These are phyloP conservation scores for Trichoderma pleuroti DNA, from an alignment of 2,329 filamentous ascomycete genomes.

Conservation along the genomic window DNA sequence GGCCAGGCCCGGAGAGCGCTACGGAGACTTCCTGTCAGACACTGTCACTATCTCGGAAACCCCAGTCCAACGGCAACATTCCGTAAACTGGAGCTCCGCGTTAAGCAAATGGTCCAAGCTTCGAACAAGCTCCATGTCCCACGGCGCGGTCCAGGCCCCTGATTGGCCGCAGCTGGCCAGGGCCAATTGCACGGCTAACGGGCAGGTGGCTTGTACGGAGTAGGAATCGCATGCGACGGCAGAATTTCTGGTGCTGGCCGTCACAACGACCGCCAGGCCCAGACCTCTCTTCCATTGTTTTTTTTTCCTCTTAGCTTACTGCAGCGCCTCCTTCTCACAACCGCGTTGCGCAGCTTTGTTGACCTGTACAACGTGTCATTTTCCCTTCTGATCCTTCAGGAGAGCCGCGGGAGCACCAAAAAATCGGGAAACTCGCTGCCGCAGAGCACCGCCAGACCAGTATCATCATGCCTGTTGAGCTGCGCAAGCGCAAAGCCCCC, in stretches of 20 bases:
- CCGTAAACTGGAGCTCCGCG: conserved; percentile 16
- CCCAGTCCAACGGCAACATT: conserved; percentile 10
- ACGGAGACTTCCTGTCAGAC: conserved; percentile 11
- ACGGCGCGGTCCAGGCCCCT: conserved; percentile 22
- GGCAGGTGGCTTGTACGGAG: neutral
- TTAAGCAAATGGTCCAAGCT: conserved; percentile 29
- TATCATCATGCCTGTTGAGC: conserved; percentile 56
- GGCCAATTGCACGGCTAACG: conserved; percentile 7
- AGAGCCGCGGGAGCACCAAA: neutral
- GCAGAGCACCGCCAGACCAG: neutral
- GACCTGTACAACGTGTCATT: conserved; percentile 8
- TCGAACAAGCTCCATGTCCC: conserved; percentile 30
- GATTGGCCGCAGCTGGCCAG: conserved; percentile 27
- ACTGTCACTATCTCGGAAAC: neutral
- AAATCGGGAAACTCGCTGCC: neutral
- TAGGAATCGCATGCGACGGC: conserved; percentile 19
- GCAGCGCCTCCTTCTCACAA: conserved; percentile 7
- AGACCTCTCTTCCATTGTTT: conserved; percentile 8
- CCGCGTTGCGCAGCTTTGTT: conserved; percentile 9
- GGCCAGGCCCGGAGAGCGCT: neutral
- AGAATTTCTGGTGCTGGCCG: conserved; percentile 15
- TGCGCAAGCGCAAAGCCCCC: conserved; percentile 60
- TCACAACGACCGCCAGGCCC: conserved; percentile 18
- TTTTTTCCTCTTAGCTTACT: conserved; percentile 13
- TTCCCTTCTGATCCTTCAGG: neutral